Evolutionary conservation across 306 rosid genomes (phyloP).

Genomic region (Cicer arietinum): DNA sequence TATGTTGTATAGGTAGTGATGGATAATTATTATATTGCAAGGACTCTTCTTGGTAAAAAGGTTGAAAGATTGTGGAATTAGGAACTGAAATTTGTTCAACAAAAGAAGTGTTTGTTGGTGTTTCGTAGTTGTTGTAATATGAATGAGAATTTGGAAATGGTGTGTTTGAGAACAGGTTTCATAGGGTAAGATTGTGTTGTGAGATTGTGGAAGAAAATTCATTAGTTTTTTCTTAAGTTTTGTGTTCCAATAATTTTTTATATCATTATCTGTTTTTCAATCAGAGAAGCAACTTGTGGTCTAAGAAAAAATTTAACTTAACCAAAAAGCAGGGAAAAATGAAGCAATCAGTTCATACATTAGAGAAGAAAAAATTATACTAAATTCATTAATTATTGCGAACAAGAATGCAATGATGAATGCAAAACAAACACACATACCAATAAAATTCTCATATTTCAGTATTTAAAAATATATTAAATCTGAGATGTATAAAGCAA

Average conservation of each 20-base stretch:
- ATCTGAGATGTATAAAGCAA: no score
- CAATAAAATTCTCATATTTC: background rate
- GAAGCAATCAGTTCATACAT: background rate
- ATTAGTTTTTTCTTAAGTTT: no score
- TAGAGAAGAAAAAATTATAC: background rate
- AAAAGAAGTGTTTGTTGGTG: conserved; percentile 11
- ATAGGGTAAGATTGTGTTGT: conserved; percentile 41
- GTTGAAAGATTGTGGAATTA: conserved; percentile 39
- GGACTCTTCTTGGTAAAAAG: conserved; percentile 52
- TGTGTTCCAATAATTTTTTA: no score
- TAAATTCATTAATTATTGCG: background rate
- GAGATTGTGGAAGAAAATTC: conserved; percentile 1
- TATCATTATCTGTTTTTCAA: no score
- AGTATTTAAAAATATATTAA: background rate
- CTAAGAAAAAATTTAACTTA: no score
- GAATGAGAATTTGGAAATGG: background rate
- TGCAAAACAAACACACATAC: background rate
- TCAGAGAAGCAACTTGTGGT: no score
- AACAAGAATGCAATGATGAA: background rate
- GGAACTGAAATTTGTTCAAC: conserved; percentile 42
- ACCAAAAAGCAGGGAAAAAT: background rate
- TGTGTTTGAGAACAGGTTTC: conserved; percentile 41
- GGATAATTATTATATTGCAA: conserved; percentile 25
- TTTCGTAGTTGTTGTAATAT: conserved; percentile 24
- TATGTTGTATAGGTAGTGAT: conserved; percentile 47